Conservation (phyloP, 179 eudicot genomes). For the Corrigiola litoralis region DNA sequence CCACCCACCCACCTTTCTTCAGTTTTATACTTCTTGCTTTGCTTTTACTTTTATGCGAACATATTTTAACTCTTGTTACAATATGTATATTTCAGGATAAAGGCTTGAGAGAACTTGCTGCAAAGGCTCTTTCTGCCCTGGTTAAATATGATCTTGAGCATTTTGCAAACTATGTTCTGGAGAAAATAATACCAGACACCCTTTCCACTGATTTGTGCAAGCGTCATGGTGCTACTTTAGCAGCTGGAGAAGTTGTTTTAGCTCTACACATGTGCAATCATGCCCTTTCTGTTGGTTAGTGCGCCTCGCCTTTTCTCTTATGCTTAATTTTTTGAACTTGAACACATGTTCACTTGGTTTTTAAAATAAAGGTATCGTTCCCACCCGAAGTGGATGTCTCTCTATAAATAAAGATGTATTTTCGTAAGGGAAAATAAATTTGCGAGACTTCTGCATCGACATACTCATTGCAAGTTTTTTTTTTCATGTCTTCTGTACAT, state of each 20-base stretch:
- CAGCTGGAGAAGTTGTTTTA: conserved; percentile 83
- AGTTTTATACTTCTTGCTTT: no score
- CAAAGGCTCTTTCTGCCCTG: conserved; percentile 80
- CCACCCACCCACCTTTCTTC: no score
- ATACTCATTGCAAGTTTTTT: no score
- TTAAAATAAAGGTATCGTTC: not conserved
- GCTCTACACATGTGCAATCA: conserved; percentile 57
- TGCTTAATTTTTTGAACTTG: not conserved
- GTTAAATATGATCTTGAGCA: conserved; percentile 74
- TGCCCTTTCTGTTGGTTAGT: conserved; percentile 67
- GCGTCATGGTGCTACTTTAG: conserved; percentile 98
- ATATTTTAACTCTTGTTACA: not conserved
- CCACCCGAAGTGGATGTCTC: not conserved
- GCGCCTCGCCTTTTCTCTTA: conserved; percentile 7
- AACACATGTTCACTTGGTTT: not conserved
- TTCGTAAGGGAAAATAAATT: no score
- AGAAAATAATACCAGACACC: conserved; percentile 72
- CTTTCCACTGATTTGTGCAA: conserved; percentile 90
- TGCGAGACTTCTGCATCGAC: no score
- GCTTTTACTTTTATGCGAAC: no score
- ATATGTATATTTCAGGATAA: conserved; percentile 54
- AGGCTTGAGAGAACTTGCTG: conserved; percentile 93
- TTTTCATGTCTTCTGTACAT: no score
- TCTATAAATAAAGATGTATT: no score
- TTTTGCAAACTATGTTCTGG: conserved; percentile 64